Base-by-base conservation (phyloP, 2,329 filamentous ascomycete genomes). In the Fusarium sp. region DNA sequence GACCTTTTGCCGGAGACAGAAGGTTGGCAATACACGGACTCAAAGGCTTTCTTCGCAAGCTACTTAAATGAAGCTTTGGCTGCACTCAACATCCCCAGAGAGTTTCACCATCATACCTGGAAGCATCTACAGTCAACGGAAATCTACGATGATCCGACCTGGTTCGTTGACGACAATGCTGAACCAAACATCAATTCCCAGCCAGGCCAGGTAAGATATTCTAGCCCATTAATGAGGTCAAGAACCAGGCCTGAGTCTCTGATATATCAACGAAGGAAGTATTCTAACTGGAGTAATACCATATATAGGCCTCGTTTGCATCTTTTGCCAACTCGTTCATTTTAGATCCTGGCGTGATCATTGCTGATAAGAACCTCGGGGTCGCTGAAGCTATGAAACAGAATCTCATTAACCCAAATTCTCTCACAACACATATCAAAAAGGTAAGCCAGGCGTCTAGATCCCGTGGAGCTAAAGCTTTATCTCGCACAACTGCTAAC, bases 1-100 rank as follows among this genome's bases (percentile, higher is more conserved):
- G 8, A 41, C n/a, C 10, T 10, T 1, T 24, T 65, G 11, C 27
- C 29, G 13, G 60, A 65, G 7, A 1, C 6, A 3, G 61, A 68
- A 39, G 66, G 66, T 33, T 68, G 61, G 66, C 8, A 31, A 14
- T 22, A 20, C 16, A 2, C 22, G 13, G 45, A 37, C 6, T 22
- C 27, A 5, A 18, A 18, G 10, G 27, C 24, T 10, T 56, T 16
- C 13, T 66, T 61, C 50, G 11, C 14, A 20, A 24, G 63, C 22
- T 48, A 64, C 54, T 54, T 68, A 33, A 39, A 68, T 50, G 60
- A 48, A 54, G 65, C 65, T 37, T 60, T 68, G 22, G 41, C 13
- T 4, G 60, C 11, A 45, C 65, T 68, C 31, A 24, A 22, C 10
- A 22, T 64, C 10, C 4, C 60, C 18, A 37, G 6, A 6, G 20